Percentiles rank a stretch among this genome's conserved stretches.
Evolutionary conservation across 2,329 filamentous ascomycete genomes (phyloP).

Genomic region (Colletotrichum chrysophilum): DNA sequence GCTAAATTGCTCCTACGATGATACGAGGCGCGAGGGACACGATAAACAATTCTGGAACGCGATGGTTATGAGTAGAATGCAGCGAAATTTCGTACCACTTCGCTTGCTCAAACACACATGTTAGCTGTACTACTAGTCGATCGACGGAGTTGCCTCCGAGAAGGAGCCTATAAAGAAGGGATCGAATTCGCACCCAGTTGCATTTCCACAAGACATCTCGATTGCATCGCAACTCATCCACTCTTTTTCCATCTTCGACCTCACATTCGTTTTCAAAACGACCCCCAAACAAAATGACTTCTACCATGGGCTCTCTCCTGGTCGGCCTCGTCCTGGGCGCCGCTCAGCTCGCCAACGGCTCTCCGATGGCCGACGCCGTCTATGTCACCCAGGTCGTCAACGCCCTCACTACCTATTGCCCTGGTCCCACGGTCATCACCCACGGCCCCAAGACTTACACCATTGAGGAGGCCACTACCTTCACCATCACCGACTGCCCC

Average conservation of each 20-base stretch:
- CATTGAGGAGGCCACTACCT: constrained; percentile 56
- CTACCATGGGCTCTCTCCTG: neutral
- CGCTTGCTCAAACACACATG: neutral
- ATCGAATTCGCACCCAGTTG: neutral
- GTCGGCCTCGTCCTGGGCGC: neutral
- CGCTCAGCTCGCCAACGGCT: neutral
- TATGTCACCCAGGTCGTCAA: constrained; percentile 37
- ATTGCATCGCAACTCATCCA: neutral
- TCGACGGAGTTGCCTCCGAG: neutral
- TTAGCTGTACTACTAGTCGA: neutral
- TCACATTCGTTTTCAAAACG: neutral
- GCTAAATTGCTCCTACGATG: neutral
- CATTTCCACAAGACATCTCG: neutral
- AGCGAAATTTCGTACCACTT: neutral
- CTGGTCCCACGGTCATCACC: constrained; percentile 44
- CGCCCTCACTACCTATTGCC: constrained; percentile 45
- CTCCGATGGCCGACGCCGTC: neutral
- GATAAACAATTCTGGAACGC: neutral
- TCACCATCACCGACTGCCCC: constrained; percentile 62
- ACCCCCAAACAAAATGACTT: neutral
- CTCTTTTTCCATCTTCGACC: neutral
- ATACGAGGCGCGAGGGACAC: neutral
- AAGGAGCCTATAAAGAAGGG: neutral
- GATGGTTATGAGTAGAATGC: neutral
- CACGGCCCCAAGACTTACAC: constrained; percentile 51